Evolutionary conservation across 208 protist species (phyloP).

Genomic region (Leishmania tropica): DNA sequence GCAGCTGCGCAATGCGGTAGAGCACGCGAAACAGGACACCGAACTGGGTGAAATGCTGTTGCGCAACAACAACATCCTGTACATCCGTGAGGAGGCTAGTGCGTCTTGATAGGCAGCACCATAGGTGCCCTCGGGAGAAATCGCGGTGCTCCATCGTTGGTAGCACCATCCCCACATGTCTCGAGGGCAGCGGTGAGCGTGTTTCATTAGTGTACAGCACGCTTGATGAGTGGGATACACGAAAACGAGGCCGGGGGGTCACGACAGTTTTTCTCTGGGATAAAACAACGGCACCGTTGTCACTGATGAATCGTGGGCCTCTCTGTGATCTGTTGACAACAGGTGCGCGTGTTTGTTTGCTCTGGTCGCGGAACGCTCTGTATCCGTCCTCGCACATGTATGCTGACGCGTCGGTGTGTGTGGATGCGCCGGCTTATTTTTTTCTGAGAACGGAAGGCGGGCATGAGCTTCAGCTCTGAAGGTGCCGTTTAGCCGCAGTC

Average conservation of each 20-base stretch:
- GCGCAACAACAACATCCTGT: conserved; percentile 91
- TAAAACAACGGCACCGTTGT: not conserved
- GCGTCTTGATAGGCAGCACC: conserved; percentile 20
- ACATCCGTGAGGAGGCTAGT: conserved; percentile 72
- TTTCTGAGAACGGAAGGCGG: not conserved
- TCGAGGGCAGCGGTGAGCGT: not conserved
- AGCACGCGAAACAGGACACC: conserved; percentile 73
- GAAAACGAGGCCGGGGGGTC: not conserved
- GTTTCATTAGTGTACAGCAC: not conserved
- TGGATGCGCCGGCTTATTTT: not conserved
- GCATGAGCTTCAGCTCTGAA: not conserved
- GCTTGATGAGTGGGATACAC: not conserved
- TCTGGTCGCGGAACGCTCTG: not conserved
- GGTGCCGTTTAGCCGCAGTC: not conserved
- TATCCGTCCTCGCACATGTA: not conserved
- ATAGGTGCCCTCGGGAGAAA: too few relatives aligned
- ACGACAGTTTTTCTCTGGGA: not conserved
- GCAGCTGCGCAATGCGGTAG: conserved; percentile 85
- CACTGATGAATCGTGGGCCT: not conserved
- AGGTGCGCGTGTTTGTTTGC: not conserved
- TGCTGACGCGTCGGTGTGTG: not conserved
- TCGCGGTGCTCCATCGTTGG: not conserved
- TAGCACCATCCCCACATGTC: not conserved
- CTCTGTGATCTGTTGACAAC: not conserved
- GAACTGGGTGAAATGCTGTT: conserved; percentile 88